Conservation (phyloP, 78 protist species). For the Anaeramoeba ignava region DNA sequence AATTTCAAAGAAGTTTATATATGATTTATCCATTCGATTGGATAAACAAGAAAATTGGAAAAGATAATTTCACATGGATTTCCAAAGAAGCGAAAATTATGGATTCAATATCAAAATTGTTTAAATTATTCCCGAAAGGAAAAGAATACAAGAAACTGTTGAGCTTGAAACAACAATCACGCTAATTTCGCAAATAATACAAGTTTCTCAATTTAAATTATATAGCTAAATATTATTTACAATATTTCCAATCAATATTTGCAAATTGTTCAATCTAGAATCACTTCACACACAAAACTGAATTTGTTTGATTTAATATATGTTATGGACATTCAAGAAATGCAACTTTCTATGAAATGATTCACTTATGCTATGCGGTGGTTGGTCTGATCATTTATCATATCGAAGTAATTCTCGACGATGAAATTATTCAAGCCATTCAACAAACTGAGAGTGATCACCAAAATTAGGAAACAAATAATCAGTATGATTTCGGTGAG, state of each 20-base stretch:
- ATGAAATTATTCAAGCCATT: not conserved
- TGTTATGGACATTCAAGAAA: not conserved
- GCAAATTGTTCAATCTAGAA: not conserved
- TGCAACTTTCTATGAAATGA: not conserved
- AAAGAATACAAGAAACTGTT: not conserved
- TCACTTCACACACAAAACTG: not conserved
- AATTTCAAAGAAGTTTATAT: not conserved
- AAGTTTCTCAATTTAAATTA: not conserved
- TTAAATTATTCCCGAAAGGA: not conserved
- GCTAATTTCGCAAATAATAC: not conserved
- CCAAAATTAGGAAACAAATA: not conserved
- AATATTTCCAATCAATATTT: not conserved
- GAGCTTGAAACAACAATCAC: not conserved
- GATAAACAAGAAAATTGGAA: not conserved
- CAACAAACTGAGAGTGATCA: not conserved
- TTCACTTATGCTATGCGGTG: not conserved
- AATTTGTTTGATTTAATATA: not conserved
- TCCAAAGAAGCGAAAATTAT: not conserved
- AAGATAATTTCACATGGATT: not conserved
- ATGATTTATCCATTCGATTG: not conserved
- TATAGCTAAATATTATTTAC: not conserved
- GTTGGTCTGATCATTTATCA: not conserved
- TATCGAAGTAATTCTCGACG: not conserved
- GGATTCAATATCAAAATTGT: not conserved
- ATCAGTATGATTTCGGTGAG: not conserved